Evolutionary conservation across 768 basidiomycete species (phyloP).

Genomic region (Lactarius vividus): DNA sequence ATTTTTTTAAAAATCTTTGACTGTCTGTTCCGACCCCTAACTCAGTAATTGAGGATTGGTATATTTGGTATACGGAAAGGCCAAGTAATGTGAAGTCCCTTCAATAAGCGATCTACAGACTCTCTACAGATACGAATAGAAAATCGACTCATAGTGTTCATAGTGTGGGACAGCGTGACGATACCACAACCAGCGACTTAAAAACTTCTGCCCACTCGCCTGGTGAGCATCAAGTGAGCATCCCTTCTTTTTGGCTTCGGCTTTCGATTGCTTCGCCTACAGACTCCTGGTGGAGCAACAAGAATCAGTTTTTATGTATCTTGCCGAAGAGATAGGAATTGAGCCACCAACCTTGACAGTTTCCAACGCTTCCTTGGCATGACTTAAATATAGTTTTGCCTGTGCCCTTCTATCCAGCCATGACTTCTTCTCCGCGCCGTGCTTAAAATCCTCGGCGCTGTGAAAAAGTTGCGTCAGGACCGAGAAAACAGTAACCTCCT

Average conservation of each 20-base stretch:
- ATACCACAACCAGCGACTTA: background rate
- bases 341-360: constrained; percentile 7
- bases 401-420: background rate
- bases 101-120: too few species aligned
- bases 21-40: too few species aligned
- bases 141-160: background rate
- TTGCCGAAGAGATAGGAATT: background rate
- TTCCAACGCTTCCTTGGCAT: constrained; percentile 3
- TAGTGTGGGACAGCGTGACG: background rate
- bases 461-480: background rate
- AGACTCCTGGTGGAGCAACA: background rate
- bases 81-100: background rate
- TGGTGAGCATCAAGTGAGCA: too few species aligned
- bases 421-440: background rate
- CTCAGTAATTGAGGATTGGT: too few species aligned
- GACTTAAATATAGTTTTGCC: constrained; percentile 6
- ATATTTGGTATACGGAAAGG: too few species aligned
- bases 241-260: background rate
- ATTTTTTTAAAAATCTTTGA: too few species aligned
- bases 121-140: background rate
- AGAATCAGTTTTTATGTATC: background rate
- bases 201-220: background rate
- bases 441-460: constrained; percentile 12
- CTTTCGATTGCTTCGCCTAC: background rate
- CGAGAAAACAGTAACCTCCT: background rate